Evolutionary conservation across 1,284 basidiomycete genomes (phyloP), one percentile per base, ranked within the genome.

Genomic region (Fomitopsis betulina): DNA sequence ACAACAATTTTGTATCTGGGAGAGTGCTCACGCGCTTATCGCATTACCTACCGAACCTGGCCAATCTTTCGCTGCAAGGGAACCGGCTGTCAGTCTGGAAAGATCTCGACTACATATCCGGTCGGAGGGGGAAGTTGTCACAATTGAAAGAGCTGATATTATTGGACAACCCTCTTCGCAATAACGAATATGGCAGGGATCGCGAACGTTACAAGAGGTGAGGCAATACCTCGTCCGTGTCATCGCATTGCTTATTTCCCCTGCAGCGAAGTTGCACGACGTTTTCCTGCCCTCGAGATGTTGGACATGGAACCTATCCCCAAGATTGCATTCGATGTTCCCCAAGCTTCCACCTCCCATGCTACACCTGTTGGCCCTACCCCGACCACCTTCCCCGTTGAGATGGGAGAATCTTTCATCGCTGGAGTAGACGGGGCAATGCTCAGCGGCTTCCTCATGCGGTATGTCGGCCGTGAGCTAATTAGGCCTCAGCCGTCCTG

Each of bases 11-110:
- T 49, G 64, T 59, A 23, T 74, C 66, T 30, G 78, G 82, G 2
- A 71, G 76, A n/a, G 67, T 83, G 55, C 70, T 93, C 12, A 74
- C 78, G 15, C 78, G 80, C 25, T 73, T 92, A 25, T 74, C 81
- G 21, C 82, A 84, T 66, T 93, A 86, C 68, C 78, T 91, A 2
- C 89, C 90, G 0, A 76, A 79, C 19, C 75, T 93, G n/a, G 82
- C 78, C 62, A 94, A 95, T 66, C 78, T 96, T 6, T 96, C 94
- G 0, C 73, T 96, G 23, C 86, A 91, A 70, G 83, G 85, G 61
- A 94, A 94, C 68, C 78, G 79, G 40, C 71, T 94, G 15, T 75
- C 76, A n/a, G 70, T 75, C 1, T 86, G 85, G 78, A 84, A 79
- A 65, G 89, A 93, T 59, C 69, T 94, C 3, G 86, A 89, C 60